Evolutionary conservation across 2,329 filamentous ascomycete species (phyloP), one percentile per base, ranked within the genome.

Genomic region (Cytospora piceae): DNA sequence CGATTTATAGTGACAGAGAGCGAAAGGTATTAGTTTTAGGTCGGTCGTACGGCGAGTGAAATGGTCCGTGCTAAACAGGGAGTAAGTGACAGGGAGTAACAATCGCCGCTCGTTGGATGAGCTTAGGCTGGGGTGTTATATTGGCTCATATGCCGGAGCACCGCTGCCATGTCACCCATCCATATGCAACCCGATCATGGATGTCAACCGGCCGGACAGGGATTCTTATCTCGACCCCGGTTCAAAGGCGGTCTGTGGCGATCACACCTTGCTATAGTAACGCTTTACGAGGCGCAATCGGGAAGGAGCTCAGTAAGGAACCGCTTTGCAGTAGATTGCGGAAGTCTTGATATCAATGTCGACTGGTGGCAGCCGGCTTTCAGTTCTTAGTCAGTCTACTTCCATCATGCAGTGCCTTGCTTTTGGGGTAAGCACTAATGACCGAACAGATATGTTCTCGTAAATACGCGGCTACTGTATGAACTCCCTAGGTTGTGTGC

Each of bases 271-370:
- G 17, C 3, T 49, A 24, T 14, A 24, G 42, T 11, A n/a, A 46
- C 15, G 20, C 20, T 46, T 22, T 22, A 22, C 20, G 29, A 63
- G 15, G 49, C 60, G 17, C 11, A 57, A 57, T 63, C 14, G 39
- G 56, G 61, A 57, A 63, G 61, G 61, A 57, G 17, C 17, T 63
- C 17, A n/a, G 53, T 31, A 39, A 57, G 27, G 61, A 46, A 39
- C 61, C 53, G 53, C 61, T 63, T 24, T 49, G 46, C n/a, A 24
- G 46, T 3, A 20, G n/a, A 42, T 62, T 62, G 52, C 31, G 22
- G 39, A 57, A 51, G 15, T 42, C 22, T 37, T 63, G 61, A 63
- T 63, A 63, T 57, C 61, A 27, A 49, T 22, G 8, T 24, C 11
- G 9, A 24, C 11, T 24, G 46, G 24, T 14, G n/a, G 24, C 9